Evolutionary conservation across 306 rosid genomes (phyloP).

Genomic region (Fragaria iinumae): DNA sequence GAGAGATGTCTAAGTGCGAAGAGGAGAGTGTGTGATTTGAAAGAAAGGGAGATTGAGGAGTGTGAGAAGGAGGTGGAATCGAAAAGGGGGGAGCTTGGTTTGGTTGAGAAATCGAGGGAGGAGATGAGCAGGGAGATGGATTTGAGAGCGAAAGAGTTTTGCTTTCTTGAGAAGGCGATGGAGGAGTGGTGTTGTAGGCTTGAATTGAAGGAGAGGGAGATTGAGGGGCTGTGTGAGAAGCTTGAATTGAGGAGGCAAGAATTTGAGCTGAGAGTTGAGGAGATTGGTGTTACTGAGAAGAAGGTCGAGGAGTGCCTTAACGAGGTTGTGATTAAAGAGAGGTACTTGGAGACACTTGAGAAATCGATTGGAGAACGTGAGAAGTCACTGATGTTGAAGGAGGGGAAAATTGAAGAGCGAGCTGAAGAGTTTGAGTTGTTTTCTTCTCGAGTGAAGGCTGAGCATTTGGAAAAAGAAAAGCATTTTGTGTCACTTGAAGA

Average conservation of each 20-base stretch:
- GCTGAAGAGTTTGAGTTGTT: constrained; percentile 19
- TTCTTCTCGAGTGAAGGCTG: constrained; percentile 1
- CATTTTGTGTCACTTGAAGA: neutral
- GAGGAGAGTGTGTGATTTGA: neutral
- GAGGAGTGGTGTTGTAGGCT: constrained; percentile 1
- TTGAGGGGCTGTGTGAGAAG: neutral
- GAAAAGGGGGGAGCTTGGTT: constrained; percentile 8
- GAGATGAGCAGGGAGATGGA: neutral
- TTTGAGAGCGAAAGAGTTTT: neutral
- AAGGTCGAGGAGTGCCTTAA: constrained; percentile 19
- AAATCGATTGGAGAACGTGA: neutral
- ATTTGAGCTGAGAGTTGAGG: neutral
- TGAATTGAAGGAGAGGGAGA: neutral
- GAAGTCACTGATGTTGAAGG: too few species aligned
- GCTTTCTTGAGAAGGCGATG: neutral
- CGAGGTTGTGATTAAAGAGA: constrained; percentile 4
- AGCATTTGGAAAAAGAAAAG: neutral
- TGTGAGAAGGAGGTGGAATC: constrained; percentile 10
- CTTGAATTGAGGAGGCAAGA: neutral
- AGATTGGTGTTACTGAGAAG: constrained; percentile 3
- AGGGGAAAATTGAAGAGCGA: neutral
- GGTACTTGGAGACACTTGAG: neutral
- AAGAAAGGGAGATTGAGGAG: neutral
- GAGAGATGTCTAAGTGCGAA: neutral
- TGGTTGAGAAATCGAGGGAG: neutral